Base-by-base conservation (phyloP, 306 rosid genomes). In the Abrus precatorius region DNA sequence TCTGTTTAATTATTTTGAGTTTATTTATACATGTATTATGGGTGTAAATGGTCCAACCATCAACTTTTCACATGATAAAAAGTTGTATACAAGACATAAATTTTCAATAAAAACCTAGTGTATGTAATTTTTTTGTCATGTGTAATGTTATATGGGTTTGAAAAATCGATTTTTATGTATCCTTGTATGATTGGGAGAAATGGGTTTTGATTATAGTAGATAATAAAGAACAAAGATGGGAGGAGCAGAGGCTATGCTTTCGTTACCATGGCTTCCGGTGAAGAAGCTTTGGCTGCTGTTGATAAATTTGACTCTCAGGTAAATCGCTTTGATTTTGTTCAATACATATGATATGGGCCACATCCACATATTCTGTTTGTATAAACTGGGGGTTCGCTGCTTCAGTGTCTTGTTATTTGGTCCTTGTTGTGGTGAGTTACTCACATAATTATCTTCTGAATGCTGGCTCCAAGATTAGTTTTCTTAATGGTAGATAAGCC, bases 211-310 rank as follows among this genome's bases (percentile, higher is more conserved):
- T 80, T 75, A 43, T 63, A 54, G 82, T 82, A 93, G 99, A 87
- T 95, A 82, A 82, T 93, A 78, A 93, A 88, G 91, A 85, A 69
- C 79, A 85, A 80, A 59, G 75, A 86, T 83, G 98, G 98, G 74
- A 89, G 67, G 86, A 84, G 82, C 81, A 85, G 89, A 70, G 94
- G 98, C 5, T 93, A 84, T 81, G 90, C 94, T 72, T 95, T 95
- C 72, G 87, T 93, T 69, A 95, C 96, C 72, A 89, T 90, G 98
- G 90, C 83, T 75, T 83, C 97, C 2, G 85, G 75, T 59, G 99
- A 91, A 69, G 92, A 85, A 79, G 92, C 99, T 80, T 91, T 79
- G 79, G 91, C 92, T 64, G 97, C 76, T 41, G 72, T 95, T 67
- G 86, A 89, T 10, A 85, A 90, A 77, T 89, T 91, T 80, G 63